Evolutionary conservation across 2,329 filamentous ascomycete genomes (phyloP).

Genomic region (Fusarium sp.): DNA sequence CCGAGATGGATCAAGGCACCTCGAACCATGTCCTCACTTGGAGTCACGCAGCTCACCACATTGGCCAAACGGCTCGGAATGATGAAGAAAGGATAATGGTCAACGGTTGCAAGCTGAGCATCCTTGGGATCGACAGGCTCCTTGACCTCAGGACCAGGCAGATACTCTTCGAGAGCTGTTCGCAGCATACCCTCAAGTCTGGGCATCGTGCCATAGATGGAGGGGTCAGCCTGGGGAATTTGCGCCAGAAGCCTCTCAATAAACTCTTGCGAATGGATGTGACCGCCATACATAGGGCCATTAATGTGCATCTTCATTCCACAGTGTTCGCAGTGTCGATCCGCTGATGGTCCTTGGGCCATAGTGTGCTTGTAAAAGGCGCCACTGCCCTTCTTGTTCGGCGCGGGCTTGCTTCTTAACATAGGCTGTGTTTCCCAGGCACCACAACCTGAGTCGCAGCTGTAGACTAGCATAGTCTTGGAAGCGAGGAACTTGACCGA

Average conservation of each 20-base stretch:
- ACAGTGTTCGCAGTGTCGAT: slow-evolving; percentile 81
- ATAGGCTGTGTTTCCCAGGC: slow-evolving; percentile 87
- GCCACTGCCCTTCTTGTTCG: slow-evolving; percentile 75
- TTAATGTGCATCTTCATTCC: slow-evolving; percentile 85
- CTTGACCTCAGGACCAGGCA: slow-evolving; percentile 50
- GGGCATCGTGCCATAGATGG: slow-evolving; percentile 80
- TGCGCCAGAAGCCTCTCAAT: slow-evolving; percentile 80
- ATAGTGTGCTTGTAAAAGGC: slow-evolving; percentile 82
- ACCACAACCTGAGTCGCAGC: slow-evolving; percentile 90
- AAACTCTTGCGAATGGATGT: slow-evolving; percentile 85
- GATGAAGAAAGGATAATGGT: slow-evolving; percentile 88
- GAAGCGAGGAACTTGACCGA: slow-evolving; percentile 91
- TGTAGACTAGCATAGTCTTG: slow-evolving; percentile 93
- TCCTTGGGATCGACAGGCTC: slow-evolving; percentile 52
- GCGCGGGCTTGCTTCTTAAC: slow-evolving; percentile 71
- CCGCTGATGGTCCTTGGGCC: slow-evolving; percentile 73
- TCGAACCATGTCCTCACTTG: slow-evolving; percentile 79
- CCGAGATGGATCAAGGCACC: slow-evolving; percentile 85
- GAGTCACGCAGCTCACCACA: slow-evolving; percentile 80
- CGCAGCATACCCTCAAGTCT: slow-evolving; percentile 92
- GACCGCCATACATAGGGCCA: slow-evolving; percentile 95
- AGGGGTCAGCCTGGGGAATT: slow-evolving; percentile 71
- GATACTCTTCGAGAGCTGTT: slow-evolving; percentile 81
- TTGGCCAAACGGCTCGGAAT: slow-evolving; percentile 78
- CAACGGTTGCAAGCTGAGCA: slow-evolving; percentile 68